Evolutionary conservation across 2,329 filamentous ascomycete species (phyloP).

Genomic region (Fusarium drepaniforme): DNA sequence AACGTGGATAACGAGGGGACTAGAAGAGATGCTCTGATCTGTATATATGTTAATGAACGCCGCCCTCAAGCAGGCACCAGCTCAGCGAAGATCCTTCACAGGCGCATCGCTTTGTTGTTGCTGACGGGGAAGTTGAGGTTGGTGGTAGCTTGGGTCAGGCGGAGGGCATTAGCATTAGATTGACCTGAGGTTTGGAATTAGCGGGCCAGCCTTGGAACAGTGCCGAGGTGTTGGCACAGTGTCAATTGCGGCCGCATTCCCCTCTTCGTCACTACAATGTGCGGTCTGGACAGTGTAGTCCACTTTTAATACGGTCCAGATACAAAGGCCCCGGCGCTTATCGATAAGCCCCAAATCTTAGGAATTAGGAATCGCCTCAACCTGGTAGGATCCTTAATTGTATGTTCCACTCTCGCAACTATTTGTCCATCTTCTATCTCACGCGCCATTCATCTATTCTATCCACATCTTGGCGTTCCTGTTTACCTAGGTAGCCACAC

Average conservation of each 20-base stretch:
- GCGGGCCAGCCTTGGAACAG: conserved; percentile 23
- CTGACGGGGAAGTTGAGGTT: conserved; percentile 29
- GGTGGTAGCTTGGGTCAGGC: conserved; percentile 41
- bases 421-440: neutral
- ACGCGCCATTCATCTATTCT: neutral
- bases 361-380: conserved; percentile 38
- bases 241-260: neutral
- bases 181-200: conserved; percentile 38
- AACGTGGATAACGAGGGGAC: neutral
- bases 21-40: neutral
- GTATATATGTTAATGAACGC: conserved; percentile 1
- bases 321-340: conserved; percentile 18
- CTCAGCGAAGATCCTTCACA: conserved; percentile 29
- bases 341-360: conserved; percentile 35
- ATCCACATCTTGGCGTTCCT: neutral
- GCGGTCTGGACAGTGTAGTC: rapidly evolving
- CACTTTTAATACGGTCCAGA: neutral
- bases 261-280: rapidly evolving
- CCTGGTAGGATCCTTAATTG: neutral
- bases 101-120: conserved; percentile 42
- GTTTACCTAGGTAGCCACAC: neutral
- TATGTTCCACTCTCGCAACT: conserved; percentile 1
- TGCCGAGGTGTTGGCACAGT: conserved; percentile 33
- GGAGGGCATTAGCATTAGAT: conserved; percentile 38
- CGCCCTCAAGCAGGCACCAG: conserved; percentile 31